Evolutionary conservation across 176 grass and related monocot genomes (phyloP).

Genomic region (Lolium rigidum): DNA sequence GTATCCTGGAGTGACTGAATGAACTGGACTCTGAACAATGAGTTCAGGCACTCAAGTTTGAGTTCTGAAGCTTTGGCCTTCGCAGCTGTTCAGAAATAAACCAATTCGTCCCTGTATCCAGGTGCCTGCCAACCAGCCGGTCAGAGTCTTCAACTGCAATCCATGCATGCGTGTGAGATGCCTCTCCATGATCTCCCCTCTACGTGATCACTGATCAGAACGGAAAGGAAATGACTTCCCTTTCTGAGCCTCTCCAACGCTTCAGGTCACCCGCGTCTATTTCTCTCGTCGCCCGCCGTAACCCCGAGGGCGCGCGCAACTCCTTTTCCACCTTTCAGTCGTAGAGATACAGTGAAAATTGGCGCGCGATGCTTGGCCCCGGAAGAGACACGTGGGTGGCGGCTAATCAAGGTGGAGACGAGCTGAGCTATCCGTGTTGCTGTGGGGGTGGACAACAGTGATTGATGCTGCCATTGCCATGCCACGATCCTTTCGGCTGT

Average conservation of each 20-base stretch:
- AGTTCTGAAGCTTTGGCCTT: not conserved
- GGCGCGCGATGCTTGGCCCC: constrained; percentile 25
- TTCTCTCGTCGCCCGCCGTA: not conserved
- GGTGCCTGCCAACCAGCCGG: not conserved
- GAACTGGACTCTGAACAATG: not conserved
- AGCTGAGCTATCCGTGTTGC: not conserved
- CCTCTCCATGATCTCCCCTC: no score
- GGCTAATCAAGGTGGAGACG: not conserved
- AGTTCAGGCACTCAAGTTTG: no score
- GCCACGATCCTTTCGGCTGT: no score
- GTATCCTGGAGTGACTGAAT: not conserved
- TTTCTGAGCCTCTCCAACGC: not conserved
- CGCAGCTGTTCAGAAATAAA: not conserved
- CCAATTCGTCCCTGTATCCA: not conserved
- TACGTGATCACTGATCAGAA: no score
- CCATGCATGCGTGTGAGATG: not conserved
- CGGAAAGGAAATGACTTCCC: not conserved
- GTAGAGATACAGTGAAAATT: not conserved
- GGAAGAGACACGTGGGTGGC: constrained; percentile 35
- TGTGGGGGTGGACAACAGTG: constrained; percentile 44
- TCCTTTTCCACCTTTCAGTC: not conserved
- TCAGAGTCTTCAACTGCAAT: constrained; percentile 1
- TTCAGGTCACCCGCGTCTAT: not conserved
- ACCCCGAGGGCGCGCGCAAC: no score
- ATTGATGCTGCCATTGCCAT: constrained; percentile 27